Conservation (phyloP, 2,329 filamentous ascomycete species). For the Neopestalotiopsis clavispora region DNA sequence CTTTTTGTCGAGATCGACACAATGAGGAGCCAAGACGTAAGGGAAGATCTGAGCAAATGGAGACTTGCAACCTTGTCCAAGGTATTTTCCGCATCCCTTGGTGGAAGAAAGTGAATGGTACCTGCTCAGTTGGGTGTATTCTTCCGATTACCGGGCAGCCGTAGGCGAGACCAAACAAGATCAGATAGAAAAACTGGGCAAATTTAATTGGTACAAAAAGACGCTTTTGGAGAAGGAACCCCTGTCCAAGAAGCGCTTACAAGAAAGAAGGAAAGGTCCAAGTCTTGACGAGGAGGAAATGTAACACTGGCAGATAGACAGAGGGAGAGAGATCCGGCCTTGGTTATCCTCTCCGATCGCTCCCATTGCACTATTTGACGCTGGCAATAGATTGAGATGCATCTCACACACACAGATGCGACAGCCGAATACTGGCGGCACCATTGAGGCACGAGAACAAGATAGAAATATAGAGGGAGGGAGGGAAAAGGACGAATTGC, state of each 20-base stretch:
- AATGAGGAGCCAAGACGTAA: background rate
- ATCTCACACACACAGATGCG: background rate
- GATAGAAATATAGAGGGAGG: background rate
- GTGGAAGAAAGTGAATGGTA: background rate
- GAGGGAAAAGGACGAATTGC: background rate
- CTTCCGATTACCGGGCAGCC: background rate
- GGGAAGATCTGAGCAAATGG: background rate
- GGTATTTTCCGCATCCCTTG: background rate
- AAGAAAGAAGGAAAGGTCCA: background rate
- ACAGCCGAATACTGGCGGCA: background rate
- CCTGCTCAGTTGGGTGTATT: slow-evolving; percentile 11
- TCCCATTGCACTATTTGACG: background rate
- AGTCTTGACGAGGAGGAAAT: background rate
- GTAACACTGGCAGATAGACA: background rate
- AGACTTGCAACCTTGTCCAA: background rate
- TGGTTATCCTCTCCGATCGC: background rate
- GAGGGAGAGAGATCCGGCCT: background rate
- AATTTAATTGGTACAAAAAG: background rate
- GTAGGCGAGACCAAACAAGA: background rate
- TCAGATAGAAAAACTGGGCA: background rate
- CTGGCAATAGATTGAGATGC: background rate
- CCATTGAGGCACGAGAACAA: background rate
- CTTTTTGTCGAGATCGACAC: background rate
- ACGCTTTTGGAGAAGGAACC: no score
- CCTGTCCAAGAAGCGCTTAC: background rate